phyloP scores from a whole-genome alignment of 1,284 basidiomycete species.

The Apiotrichum montevideense region DNA sequence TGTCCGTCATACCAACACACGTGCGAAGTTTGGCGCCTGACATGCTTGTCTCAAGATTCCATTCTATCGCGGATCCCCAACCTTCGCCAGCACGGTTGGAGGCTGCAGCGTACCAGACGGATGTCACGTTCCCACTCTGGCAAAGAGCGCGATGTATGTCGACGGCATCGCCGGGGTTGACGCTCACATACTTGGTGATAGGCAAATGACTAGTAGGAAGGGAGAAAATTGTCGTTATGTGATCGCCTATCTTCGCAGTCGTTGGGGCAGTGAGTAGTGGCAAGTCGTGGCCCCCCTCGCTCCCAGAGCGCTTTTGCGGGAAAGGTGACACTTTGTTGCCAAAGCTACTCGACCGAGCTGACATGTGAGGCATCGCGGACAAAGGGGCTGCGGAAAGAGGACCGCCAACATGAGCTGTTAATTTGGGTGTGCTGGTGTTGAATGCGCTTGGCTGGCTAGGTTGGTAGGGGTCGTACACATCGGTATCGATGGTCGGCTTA shows the following conservation, averaged over 20 bases:
- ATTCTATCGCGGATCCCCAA: slow-evolving; percentile 45
- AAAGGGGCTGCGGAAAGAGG: not conserved
- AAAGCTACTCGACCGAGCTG: not conserved
- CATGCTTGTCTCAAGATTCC: slow-evolving; percentile 32
- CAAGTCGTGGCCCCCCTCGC: slow-evolving; percentile 15
- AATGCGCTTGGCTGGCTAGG: slow-evolving; percentile 9
- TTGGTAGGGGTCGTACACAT: slow-evolving; percentile 39
- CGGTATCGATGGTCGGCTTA: slow-evolving; percentile 14
- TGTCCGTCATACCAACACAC: slow-evolving; percentile 32
- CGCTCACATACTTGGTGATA: slow-evolving; percentile 39
- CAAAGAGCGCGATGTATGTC: slow-evolving; percentile 38
- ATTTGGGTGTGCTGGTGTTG: slow-evolving; percentile 11
- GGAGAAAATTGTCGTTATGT: slow-evolving; percentile 27
- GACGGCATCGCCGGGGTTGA: slow-evolving; percentile 37
- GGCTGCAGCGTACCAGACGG: slow-evolving; percentile 44
- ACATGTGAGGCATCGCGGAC: not conserved
- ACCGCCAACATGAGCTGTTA: not conserved
- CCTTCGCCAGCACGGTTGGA: slow-evolving; percentile 43
- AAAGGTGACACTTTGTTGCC: not conserved
- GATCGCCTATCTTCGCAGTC: slow-evolving; percentile 23
- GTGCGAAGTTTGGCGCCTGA: slow-evolving; percentile 42
- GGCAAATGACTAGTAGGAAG: slow-evolving; percentile 40
- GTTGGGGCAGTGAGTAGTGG: slow-evolving; percentile 29
- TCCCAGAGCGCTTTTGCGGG: not conserved
- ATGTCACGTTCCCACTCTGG: slow-evolving; percentile 17